phyloP scores from a whole-genome alignment of 306 rosid species.

The Glycine tomentella region DNA sequence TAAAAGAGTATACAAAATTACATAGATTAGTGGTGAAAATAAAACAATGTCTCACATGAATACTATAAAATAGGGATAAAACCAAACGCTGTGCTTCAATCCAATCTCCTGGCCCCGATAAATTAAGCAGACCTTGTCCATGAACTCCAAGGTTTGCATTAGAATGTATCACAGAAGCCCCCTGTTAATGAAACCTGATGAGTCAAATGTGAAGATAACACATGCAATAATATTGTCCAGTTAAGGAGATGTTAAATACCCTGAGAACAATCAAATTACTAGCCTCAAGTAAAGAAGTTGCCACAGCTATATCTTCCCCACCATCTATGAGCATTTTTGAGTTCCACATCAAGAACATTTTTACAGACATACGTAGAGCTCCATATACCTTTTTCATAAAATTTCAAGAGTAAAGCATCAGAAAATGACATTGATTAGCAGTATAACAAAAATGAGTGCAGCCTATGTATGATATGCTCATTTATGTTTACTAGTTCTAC shows the following conservation, averaged over 20 bases:
- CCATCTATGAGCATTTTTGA: constrained; percentile 93
- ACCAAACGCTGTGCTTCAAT: constrained; percentile 98
- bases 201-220: constrained; percentile 39
- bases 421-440: constrained; percentile 11
- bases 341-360: constrained; percentile 99
- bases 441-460: constrained; percentile 17
- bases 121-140: constrained; percentile 96
- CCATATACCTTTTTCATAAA: constrained; percentile 80
- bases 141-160: constrained; percentile 99
- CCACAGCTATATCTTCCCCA: constrained; percentile 81
- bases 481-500: constrained; percentile 30
- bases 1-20: constrained; percentile 15
- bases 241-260: constrained; percentile 60
- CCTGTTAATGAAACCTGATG: constrained; percentile 61
- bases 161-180: constrained; percentile 93
- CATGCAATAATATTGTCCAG: constrained; percentile 45
- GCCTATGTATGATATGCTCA: background rate
- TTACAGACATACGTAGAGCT: constrained; percentile 97
- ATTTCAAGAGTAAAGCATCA: constrained; percentile 27
- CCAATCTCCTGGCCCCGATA: constrained; percentile 94
- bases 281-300: constrained; percentile 93
- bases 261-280: constrained; percentile 94
- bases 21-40: constrained; percentile 20
- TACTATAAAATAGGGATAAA: constrained; percentile 86
- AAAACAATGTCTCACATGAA: constrained; percentile 71